Evolutionary conservation across 2,329 filamentous ascomycete species (phyloP), one percentile per base, ranked within the genome.

Genomic region (Erysiphe neolycopersici): DNA sequence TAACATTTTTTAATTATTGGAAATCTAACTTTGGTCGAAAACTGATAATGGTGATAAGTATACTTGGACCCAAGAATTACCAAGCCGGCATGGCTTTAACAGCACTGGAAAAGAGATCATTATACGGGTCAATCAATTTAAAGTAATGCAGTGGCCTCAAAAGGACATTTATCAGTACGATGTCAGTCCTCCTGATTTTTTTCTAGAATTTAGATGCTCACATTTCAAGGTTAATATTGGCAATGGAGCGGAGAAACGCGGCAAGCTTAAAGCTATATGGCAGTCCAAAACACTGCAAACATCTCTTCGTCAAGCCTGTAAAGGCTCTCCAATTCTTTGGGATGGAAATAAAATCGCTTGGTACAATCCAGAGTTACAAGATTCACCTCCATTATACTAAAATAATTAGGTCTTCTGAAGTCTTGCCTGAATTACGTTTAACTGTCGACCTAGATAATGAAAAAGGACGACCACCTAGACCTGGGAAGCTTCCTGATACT

Each of bases 301-400:
- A 0, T 59, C 61, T 2, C 60, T 85, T 1, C 61, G 63, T 2
- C 59, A 62, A 2, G 63, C 64, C 46, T 62, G 60, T 5, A 38
- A 16, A 57, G 57, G 16, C n/a, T 41, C 54, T 51, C 37, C 43
- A 1, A 83, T 77, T 69, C 69, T 94, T 45, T 84, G 73, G 52
- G 84, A 95, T 61, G 81, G 82, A 26, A 76, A 77, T 53, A 82
- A 78, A 58, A 67, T 98, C 40, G 85, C 83, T 14, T 98, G 89
- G 87, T 79, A 63, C 53, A 63, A 58, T 13, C 16, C 40, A 16
- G 47, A 47, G 29, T 35, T 45, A 33, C 10, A 26, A 11, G n/a
- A 31, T 39, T 39, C 14, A 12, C 2, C 8, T 22, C 8, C 12
- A 38, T 8, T 26, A 9, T 26, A 9, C 22, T 42, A 52, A 30